Percentiles rank a stretch among this genome's conserved stretches.
These are phyloP conservation scores for Coccomyxa subellipsoidea DNA, from an alignment of 163 green algal genomes.

Conservation along the genomic window DNA sequence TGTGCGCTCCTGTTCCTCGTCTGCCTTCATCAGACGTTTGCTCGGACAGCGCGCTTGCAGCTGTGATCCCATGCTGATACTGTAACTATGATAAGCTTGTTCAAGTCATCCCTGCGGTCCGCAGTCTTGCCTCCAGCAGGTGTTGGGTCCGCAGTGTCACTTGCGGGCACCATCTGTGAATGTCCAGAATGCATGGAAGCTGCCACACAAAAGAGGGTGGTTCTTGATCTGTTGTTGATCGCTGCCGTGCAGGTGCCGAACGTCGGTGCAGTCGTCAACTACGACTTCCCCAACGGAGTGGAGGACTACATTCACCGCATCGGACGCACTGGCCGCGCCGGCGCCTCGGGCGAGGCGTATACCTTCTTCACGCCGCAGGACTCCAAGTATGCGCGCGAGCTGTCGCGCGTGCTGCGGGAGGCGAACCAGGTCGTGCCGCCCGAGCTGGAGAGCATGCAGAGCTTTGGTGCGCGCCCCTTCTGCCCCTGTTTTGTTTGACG, in stretches of 20 bases:
- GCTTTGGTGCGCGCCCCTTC: slow-evolving; percentile 24
- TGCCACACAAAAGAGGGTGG: too few species aligned
- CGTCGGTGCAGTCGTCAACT: slow-evolving; percentile 92
- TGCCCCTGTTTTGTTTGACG: background rate
- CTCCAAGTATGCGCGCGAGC: slow-evolving; percentile 47
- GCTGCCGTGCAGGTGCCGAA: slow-evolving; percentile 90
- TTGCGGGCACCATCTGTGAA: too few species aligned
- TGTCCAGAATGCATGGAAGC: too few species aligned
- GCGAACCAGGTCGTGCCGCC: slow-evolving; percentile 58
- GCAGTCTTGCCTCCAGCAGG: too few species aligned
- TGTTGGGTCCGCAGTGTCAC: too few species aligned
- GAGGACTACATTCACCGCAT: slow-evolving; percentile 97
- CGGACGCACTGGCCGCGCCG: slow-evolving; percentile 91
- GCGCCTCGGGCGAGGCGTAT: slow-evolving; percentile 76
- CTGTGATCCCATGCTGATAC: background rate
- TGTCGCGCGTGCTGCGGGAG: slow-evolving; percentile 73
- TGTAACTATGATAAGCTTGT: too few species aligned
- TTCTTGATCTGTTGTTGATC: background rate
- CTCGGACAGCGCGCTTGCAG: background rate
- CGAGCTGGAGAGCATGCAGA: slow-evolving; percentile 56
- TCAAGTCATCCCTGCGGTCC: too few species aligned
- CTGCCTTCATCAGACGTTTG: too few species aligned
- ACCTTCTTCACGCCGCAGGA: slow-evolving; percentile 57
- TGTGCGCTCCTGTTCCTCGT: slow-evolving; percentile 43
- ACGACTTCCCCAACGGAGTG: slow-evolving; percentile 81